Conservation (phyloP, 1,139 yeast species). For the Blastobotrys elegans region DNA sequence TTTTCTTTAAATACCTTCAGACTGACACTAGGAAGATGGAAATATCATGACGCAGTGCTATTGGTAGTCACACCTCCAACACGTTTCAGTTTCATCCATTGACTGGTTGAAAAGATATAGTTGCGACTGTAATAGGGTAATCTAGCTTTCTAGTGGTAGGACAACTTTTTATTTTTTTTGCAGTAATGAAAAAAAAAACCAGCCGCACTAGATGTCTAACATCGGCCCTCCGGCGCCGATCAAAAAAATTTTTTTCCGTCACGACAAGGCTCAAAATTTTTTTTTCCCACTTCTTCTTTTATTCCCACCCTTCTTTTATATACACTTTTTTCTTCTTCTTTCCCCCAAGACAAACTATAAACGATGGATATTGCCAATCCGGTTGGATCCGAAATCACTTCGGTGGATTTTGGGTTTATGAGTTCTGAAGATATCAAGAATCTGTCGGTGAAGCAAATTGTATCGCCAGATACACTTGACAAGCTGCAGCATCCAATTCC, state of each 20-base stretch:
- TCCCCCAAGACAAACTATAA: neutral
- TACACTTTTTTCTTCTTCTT: neutral
- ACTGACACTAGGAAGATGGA: no score
- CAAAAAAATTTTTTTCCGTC: neutral
- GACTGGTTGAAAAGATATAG: no score
- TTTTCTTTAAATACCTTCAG: no score
- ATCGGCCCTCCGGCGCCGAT: neutral
- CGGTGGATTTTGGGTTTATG: slow-evolving; percentile 89
- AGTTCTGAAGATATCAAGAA: slow-evolving; percentile 77
- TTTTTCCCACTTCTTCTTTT: slow-evolving; percentile 1
- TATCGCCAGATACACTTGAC: slow-evolving; percentile 92
- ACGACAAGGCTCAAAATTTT: neutral
- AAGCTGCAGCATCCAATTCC: slow-evolving; percentile 92
- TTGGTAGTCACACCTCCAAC: no score
- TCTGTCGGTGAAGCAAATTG: slow-evolving; percentile 89
- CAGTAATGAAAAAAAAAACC: no score
- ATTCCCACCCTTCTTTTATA: slow-evolving; percentile 3
- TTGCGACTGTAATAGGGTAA: no score
- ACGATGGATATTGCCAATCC: slow-evolving; percentile 92
- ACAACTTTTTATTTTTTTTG: no score
- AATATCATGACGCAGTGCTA: no score
- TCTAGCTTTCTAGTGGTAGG: no score
- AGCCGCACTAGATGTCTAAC: no score
- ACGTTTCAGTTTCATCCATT: no score
- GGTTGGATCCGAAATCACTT: slow-evolving; percentile 86